A percentile compares a stretch with the other conserved stretches of the same genome.
Conservation (phyloP, 805 yeast genomes). For the Geotrichum ghanense region DNA sequence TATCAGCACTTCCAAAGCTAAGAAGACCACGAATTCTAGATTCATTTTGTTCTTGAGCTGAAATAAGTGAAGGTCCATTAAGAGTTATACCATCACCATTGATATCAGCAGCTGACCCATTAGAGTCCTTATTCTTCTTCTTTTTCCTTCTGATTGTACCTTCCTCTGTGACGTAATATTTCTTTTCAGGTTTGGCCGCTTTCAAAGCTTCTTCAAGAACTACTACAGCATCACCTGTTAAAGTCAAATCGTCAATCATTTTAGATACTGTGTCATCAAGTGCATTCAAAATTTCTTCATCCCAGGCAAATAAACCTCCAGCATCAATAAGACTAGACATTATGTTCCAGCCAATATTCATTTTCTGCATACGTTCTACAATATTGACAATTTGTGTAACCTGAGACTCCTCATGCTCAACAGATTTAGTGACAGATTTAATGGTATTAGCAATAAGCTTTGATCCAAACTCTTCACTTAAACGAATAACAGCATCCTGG, state of each 20-base stretch:
- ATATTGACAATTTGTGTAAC: slow-evolving; percentile 18
- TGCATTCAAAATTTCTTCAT: slow-evolving; percentile 35
- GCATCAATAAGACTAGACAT: slow-evolving; percentile 58
- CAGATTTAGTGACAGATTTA: slow-evolving; percentile 23
- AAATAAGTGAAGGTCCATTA: neutral
- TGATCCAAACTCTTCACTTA: slow-evolving; percentile 52
- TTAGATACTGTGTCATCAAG: slow-evolving; percentile 35
- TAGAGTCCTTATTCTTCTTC: neutral
- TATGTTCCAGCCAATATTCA: slow-evolving; percentile 48
- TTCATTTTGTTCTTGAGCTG: slow-evolving; percentile 1
- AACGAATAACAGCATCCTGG: slow-evolving; percentile 53
- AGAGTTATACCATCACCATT: neutral
- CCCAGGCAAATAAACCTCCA: slow-evolving; percentile 61
- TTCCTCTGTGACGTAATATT: neutral
- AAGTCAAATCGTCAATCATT: slow-evolving; percentile 32
- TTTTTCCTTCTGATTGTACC: neutral
- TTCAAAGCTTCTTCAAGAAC: neutral
- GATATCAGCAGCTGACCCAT: neutral
- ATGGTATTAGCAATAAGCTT: slow-evolving; percentile 25
- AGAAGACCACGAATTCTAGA: neutral
- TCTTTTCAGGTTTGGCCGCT: neutral
- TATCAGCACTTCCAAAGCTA: slow-evolving; percentile 1
- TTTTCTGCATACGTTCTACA: slow-evolving; percentile 34
- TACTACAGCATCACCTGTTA: neutral
- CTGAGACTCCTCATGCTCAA: slow-evolving; percentile 9